These are phyloP conservation scores for Colletotrichum acutatum DNA, from an alignment of 2,329 filamentous ascomycete genomes.

Conservation along the genomic window DNA sequence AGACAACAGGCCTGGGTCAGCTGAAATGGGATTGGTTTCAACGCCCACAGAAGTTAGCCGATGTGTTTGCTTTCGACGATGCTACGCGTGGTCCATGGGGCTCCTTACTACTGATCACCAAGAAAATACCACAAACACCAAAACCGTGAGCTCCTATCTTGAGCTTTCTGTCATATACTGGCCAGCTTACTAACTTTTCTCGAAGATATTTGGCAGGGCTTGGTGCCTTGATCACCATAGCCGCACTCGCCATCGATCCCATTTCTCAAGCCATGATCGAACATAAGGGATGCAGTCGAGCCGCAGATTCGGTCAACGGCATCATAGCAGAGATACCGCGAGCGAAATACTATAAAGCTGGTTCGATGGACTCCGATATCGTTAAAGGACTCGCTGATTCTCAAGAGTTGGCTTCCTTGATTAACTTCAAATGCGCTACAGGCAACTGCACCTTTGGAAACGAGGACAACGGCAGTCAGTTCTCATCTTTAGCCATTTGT, in stretches of 20 bases:
- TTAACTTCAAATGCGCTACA: background rate
- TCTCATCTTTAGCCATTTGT: constrained; percentile 6
- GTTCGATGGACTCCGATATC: background rate
- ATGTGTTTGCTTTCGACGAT: too few relatives aligned
- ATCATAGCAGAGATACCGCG: background rate
- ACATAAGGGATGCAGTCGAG: background rate
- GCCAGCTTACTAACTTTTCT: too few relatives aligned
- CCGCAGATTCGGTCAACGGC: background rate
- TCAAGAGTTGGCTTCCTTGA: background rate
- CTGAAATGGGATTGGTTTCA: too few relatives aligned
- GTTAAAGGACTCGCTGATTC: background rate
- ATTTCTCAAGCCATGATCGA: constrained; percentile 10
- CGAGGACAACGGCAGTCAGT: background rate
- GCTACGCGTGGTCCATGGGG: too few relatives aligned
- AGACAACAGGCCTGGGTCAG: too few relatives aligned
- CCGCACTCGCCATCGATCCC: constrained; percentile 8
- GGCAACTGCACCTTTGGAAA: constrained; percentile 9
- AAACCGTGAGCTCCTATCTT: too few relatives aligned
- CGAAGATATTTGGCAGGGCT: constrained; percentile 1
- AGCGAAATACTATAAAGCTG: background rate
- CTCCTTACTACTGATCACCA: too few relatives aligned
- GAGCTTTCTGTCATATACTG: too few relatives aligned
- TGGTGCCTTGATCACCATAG: constrained; percentile 5
- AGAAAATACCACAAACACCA: too few relatives aligned
- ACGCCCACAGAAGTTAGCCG: too few relatives aligned